phyloP scores from a whole-genome alignment of 2,329 filamentous ascomycete species.

The Colletotrichum tanaceti region DNA sequence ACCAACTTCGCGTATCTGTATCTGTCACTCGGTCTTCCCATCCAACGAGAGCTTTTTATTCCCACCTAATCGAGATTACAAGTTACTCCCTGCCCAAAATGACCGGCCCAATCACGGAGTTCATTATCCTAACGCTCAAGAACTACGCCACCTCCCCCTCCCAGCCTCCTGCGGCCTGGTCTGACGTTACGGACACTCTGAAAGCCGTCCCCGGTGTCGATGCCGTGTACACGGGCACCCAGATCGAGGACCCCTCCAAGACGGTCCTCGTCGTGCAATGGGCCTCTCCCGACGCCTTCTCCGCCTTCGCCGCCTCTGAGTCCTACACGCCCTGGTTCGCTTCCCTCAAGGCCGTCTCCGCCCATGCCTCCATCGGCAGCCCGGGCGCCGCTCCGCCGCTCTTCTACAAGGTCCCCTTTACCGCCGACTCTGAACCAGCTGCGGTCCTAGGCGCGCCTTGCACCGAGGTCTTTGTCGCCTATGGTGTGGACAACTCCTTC shows the following conservation, averaged over 20 bases:
- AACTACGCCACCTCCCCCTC: constrained; percentile 27
- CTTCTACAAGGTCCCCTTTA: constrained; percentile 42
- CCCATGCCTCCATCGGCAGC: background rate
- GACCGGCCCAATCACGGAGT: constrained; percentile 37
- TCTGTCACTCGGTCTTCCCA: background rate
- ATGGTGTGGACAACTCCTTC: constrained; percentile 47
- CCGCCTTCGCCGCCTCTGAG: constrained; percentile 56
- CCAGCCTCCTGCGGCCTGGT: constrained; percentile 29
- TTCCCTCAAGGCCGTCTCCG: constrained; percentile 50
- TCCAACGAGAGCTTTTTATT: background rate
- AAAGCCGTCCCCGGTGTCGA: constrained; percentile 48
- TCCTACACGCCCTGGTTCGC: constrained; percentile 56
- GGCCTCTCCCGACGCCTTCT: constrained; percentile 49
- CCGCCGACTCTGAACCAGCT: constrained; percentile 38
- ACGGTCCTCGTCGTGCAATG: constrained; percentile 52
- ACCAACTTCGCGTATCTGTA: no score
- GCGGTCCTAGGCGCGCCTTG: constrained; percentile 51
- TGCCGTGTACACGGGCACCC: constrained; percentile 50
- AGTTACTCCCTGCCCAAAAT: constrained; percentile 3
- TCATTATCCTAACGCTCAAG: constrained; percentile 36
- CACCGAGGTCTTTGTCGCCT: constrained; percentile 54
- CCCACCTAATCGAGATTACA: background rate
- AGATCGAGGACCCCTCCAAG: constrained; percentile 49
- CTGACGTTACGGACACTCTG: constrained; percentile 29
- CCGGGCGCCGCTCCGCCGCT: constrained; percentile 39